Base-by-base conservation (phyloP, 331 rosid species). In the Pyracantha coccinea region DNA sequence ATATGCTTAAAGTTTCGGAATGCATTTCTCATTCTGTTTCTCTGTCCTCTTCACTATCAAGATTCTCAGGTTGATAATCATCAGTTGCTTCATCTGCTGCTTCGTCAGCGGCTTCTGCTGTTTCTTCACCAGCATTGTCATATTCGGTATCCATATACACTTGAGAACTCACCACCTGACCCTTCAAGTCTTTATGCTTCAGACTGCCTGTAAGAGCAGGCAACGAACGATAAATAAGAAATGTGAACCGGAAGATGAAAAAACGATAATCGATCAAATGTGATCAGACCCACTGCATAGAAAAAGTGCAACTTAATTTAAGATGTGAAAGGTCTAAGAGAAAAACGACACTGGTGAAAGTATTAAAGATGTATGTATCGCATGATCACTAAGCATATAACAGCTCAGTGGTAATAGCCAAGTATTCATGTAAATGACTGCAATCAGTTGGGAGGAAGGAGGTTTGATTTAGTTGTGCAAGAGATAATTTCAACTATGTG, bases 151-250 rank as follows among this genome's bases (percentile, higher is more conserved):
- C 83, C 4, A n/a, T 31, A 71, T 83, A 83, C 33, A 73, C 78
- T 66, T 83, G 86, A 15, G 86, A 83, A 62, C 86, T 83, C 69
- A 83, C 86, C 15, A 75, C 80, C 65, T 83, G 72, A 50, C 86
- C 86, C 21, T 45, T 72, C 78, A 83, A 75, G 70, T 83, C 80
- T 79, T 83, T 83, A 66, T 83, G 86, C 72, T 83, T 83, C 60
- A 83, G 75, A 32, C 70, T 83, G 53, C 86, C 86, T 83, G 72
- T 50, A 62, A 68, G 64, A 71, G 57, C 7, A 64, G 52, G 52
- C 54, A n/a, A 27, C 15, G 75, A 29, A 69, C 11, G 41, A 50
- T 63, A 31, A 52, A 33, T 6, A 47, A 10, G 15, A 68, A 11
- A 14, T 4, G 2, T 25, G 8, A 32, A 32, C 7, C 20, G 1